Evolutionary conservation across 805 yeast genomes (phyloP).

Genomic region (Yarrowia phangngaensis): DNA sequence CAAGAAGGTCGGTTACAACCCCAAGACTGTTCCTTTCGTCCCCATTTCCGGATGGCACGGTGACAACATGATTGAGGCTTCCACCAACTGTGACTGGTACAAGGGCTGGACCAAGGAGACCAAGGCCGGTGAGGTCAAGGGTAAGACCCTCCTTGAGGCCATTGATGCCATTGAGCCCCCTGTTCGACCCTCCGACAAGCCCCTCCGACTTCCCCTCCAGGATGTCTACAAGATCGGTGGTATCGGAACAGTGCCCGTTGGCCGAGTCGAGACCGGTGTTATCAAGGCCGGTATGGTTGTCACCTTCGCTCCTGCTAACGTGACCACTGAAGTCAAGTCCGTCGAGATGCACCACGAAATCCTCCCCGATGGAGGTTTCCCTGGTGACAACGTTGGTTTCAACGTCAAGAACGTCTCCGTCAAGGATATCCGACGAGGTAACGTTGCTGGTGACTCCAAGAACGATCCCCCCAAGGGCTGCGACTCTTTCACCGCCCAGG

Average conservation of each 20-base stretch:
- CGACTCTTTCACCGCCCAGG: conserved; percentile 80
- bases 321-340: conserved; percentile 85
- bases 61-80: conserved; percentile 86
- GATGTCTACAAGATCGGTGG: conserved; percentile 93
- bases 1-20: conserved; percentile 82
- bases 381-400: conserved; percentile 91
- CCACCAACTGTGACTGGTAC: conserved; percentile 82
- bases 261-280: conserved; percentile 89
- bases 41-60: conserved; percentile 93
- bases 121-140: conserved; percentile 65
- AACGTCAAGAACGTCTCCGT: conserved; percentile 88
- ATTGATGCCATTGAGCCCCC: conserved; percentile 81
- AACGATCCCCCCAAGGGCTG: conserved; percentile 81
- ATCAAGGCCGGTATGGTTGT: conserved; percentile 91
- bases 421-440: conserved; percentile 88
- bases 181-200: conserved; percentile 76
- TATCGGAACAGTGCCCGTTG: conserved; percentile 89
- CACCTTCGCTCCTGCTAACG: conserved; percentile 85
- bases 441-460: conserved; percentile 88
- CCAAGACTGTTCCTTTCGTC: conserved; percentile 78
- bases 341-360: conserved; percentile 86
- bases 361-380: conserved; percentile 63
- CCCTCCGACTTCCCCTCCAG: conserved; percentile 84
- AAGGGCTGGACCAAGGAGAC: conserved; percentile 81
- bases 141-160: conserved; percentile 81